Conservation (phyloP, 2,329 filamentous ascomycete species). For the Aspergillus nomiae region DNA sequence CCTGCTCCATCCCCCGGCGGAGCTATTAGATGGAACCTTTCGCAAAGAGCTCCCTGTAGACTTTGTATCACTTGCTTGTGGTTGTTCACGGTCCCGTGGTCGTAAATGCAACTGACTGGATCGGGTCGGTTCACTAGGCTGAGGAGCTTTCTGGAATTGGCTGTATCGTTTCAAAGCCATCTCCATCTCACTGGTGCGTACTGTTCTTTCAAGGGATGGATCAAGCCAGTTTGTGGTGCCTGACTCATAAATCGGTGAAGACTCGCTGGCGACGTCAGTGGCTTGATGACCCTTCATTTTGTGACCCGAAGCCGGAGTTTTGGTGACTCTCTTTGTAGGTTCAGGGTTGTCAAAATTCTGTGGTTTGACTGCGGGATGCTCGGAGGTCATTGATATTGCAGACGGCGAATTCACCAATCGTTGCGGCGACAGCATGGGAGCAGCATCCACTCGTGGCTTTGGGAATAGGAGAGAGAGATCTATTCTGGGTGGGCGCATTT, state of each 20-base stretch:
- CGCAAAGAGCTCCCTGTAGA: slow-evolving; percentile 20
- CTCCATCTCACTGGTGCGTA: slow-evolving; percentile 38
- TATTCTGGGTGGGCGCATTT: slow-evolving; percentile 41
- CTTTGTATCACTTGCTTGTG: slow-evolving; percentile 20
- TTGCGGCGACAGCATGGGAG: slow-evolving; percentile 45
- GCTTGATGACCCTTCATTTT: slow-evolving; percentile 18
- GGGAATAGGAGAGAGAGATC: slow-evolving; percentile 47
- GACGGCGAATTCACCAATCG: slow-evolving; percentile 45
- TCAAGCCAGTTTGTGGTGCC: slow-evolving; percentile 27
- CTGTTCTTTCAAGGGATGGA: slow-evolving; percentile 30
- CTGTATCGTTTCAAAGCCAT: slow-evolving; percentile 33
- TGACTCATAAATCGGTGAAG: slow-evolving; percentile 21
- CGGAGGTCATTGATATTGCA: slow-evolving; percentile 38
- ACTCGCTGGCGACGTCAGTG: slow-evolving; percentile 17
- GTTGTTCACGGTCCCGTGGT: slow-evolving; percentile 26
- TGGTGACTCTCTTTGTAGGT: slow-evolving; percentile 31
- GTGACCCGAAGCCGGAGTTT: slow-evolving; percentile 22
- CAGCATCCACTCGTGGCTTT: slow-evolving; percentile 35
- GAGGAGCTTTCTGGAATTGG: slow-evolving; percentile 20
- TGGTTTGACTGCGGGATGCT: slow-evolving; percentile 27
- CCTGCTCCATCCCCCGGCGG: slow-evolving; percentile 26
- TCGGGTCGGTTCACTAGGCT: slow-evolving; percentile 13
- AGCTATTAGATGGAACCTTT: slow-evolving; percentile 25
- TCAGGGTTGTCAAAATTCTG: slow-evolving; percentile 22
- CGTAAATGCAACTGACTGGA: slow-evolving; percentile 29